These are phyloP conservation scores for Yarrowia hollandica DNA, from an alignment of 805 yeast genomes.

Conservation along the genomic window DNA sequence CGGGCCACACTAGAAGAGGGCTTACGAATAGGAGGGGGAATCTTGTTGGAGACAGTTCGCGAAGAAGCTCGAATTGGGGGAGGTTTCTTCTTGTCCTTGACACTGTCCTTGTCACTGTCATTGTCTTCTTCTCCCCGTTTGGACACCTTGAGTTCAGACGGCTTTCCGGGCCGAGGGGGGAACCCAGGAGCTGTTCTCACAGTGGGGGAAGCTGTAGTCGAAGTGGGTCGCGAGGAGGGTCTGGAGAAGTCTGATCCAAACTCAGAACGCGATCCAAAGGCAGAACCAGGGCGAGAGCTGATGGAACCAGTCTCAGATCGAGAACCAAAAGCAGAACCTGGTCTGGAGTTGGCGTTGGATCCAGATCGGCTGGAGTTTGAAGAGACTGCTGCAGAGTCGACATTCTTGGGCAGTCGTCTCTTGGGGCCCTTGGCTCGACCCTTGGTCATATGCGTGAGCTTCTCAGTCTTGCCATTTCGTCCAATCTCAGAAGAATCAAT, in stretches of 20 bases:
- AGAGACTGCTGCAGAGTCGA: not conserved
- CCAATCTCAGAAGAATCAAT: constrained; percentile 32
- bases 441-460: constrained; percentile 41
- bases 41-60: constrained; percentile 31
- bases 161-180: constrained; percentile 7
- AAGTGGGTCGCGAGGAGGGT: not conserved
- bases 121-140: constrained; percentile 13
- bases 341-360: not conserved
- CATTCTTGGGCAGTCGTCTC: constrained; percentile 42
- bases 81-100: constrained; percentile 8
- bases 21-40: constrained; percentile 27
- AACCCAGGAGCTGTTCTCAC: constrained; percentile 1
- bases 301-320: not conserved
- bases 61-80: constrained; percentile 35
- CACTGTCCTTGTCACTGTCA: not conserved
- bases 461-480: constrained; percentile 24
- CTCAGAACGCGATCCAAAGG: not conserved
- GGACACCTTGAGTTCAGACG: constrained; percentile 14
- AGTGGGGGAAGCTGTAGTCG: constrained; percentile 6
- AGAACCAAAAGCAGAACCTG: not conserved
- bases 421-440: constrained; percentile 45
- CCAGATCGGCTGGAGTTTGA: not conserved
- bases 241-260: not conserved
- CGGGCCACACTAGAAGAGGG: constrained; percentile 24
- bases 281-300: not conserved